These are phyloP conservation scores for Claviceps quebecensis DNA, from an alignment of 2,329 filamentous ascomycete species.

Conservation along the genomic window DNA sequence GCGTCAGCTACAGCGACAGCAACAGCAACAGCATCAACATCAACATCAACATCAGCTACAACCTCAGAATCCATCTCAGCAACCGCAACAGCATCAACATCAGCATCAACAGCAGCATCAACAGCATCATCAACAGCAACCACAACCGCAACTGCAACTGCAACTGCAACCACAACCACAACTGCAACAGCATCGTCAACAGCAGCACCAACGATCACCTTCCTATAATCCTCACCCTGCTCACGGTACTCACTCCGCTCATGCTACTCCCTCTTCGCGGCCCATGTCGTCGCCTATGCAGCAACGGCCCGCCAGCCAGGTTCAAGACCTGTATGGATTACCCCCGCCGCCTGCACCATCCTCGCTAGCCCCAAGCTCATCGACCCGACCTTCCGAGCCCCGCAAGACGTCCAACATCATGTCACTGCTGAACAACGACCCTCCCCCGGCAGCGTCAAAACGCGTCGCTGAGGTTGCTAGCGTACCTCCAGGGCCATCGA, in stretches of 20 bases:
- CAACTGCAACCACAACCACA: not conserved
- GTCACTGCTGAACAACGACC: slow-evolving; percentile 49
- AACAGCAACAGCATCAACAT: too few relatives aligned
- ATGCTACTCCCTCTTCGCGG: slow-evolving; percentile 21
- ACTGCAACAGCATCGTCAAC: not conserved
- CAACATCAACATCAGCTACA: too few relatives aligned
- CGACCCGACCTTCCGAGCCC: slow-evolving; percentile 30
- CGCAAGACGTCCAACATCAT: slow-evolving; percentile 51
- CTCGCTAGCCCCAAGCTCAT: slow-evolving; percentile 3
- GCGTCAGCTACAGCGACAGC: too few relatives aligned
- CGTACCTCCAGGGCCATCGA: slow-evolving; percentile 26
- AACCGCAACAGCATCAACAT: not conserved
- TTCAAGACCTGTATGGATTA: slow-evolving; percentile 17
- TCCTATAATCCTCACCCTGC: not conserved
- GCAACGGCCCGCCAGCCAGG: slow-evolving; percentile 18
- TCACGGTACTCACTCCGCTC: not conserved
- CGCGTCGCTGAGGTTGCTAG: slow-evolving; percentile 33
- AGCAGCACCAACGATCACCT: not conserved
- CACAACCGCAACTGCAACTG: not conserved
- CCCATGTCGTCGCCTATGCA: slow-evolving; percentile 25
- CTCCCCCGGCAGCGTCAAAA: slow-evolving; percentile 37
- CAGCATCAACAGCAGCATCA: not conserved
- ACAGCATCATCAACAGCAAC: not conserved
- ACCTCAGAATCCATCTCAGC: too few relatives aligned
- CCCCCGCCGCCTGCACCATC: slow-evolving; percentile 15